Percentiles rank a stretch among this genome's conserved stretches.
These are phyloP conservation scores for Phellinidium pouzarii DNA, from an alignment of 1,284 basidiomycete species.

Conservation along the genomic window DNA sequence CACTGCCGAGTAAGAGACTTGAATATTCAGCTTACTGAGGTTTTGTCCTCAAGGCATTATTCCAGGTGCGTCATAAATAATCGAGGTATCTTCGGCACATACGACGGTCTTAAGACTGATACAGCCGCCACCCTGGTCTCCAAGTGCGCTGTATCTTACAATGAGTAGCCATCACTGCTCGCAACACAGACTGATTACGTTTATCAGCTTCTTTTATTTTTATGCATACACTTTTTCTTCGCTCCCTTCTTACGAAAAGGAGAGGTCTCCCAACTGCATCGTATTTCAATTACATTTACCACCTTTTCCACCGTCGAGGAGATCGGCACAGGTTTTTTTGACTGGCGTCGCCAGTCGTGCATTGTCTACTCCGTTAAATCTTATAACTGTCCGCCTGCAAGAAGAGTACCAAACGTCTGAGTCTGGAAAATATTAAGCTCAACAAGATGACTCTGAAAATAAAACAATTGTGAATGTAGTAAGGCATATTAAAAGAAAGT, in stretches of 20 bases:
- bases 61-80: conserved; percentile 30
- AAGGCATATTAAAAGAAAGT: conserved; percentile 38
- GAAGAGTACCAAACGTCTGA: conserved; percentile 26
- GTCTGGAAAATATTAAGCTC: conserved; percentile 19
- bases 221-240: conserved; percentile 39
- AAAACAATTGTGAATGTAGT: conserved; percentile 26
- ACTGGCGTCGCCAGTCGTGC: conserved; percentile 49
- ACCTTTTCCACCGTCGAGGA: conserved; percentile 30
- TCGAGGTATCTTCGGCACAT: conserved; percentile 39
- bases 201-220: conserved; percentile 40
- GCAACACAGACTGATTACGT: not conserved
- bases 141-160: conserved; percentile 35
- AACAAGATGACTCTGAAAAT: conserved; percentile 24
- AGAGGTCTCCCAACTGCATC: conserved; percentile 28
- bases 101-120: conserved; percentile 44
- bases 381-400: conserved; percentile 46
- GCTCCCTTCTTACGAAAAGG: conserved; percentile 25
- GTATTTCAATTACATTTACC: conserved; percentile 20
- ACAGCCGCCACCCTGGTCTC: conserved; percentile 46
- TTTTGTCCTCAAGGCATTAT: conserved; percentile 11
- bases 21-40: too few species aligned
- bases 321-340: conserved; percentile 42
- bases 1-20: not conserved
- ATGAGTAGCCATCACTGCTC: not conserved
- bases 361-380: conserved; percentile 45